These are phyloP conservation scores for Kwoniella mangroviensis DNA, from an alignment of 768 basidiomycete species.

Conservation along the genomic window DNA sequence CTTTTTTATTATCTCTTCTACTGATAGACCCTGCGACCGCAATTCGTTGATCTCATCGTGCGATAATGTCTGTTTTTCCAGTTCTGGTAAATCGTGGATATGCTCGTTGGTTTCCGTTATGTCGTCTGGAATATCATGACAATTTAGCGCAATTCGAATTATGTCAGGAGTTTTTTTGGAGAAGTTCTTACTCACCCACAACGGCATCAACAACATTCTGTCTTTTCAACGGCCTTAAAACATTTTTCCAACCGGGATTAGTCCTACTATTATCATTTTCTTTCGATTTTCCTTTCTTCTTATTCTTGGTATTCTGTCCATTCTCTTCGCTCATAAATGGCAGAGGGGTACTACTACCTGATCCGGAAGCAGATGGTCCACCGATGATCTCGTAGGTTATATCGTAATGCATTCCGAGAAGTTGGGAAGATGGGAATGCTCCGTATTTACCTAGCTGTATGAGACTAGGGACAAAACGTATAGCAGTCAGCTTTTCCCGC, in stretches of 20 bases:
- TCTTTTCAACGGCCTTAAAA: constrained; percentile 39
- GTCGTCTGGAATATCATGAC: constrained; percentile 68
- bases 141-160: neutral
- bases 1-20: constrained; percentile 90
- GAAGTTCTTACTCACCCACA: constrained; percentile 33
- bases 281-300: constrained; percentile 67
- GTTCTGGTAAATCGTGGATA: constrained; percentile 76
- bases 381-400: constrained; percentile 77
- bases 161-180: neutral
- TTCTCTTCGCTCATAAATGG: neutral
- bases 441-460: constrained; percentile 84
- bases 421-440: constrained; percentile 74
- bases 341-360: neutral
- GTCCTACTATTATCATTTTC: constrained; percentile 64
- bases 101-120: constrained; percentile 96
- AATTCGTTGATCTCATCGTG: constrained; percentile 85
- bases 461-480: constrained; percentile 60
- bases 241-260: constrained; percentile 38
- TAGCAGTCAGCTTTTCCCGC: constrained; percentile 3
- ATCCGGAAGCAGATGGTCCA: constrained; percentile 4
- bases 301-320: constrained; percentile 44
- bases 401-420: constrained; percentile 83
- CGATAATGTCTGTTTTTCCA: constrained; percentile 61
- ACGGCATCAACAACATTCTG: constrained; percentile 43
- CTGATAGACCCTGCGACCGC: constrained; percentile 79